These are phyloP conservation scores for Ceratopteris richardii DNA, from an alignment of 75 land plant genomes.

Conservation along the genomic window DNA sequence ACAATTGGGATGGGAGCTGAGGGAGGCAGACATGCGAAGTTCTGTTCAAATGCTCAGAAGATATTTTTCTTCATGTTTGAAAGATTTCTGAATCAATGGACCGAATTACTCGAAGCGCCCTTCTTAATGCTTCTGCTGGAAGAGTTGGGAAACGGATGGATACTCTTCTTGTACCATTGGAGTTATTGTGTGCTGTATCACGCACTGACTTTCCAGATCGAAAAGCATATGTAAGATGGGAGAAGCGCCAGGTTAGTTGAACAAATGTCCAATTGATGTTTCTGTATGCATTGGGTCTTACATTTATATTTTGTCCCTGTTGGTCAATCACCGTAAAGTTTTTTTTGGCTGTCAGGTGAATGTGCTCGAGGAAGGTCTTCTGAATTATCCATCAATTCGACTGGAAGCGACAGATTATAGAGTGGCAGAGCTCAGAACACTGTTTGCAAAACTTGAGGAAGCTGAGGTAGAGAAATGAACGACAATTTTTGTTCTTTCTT, in stretches of 20 bases:
- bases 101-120: conserved; percentile 70
- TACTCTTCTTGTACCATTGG: conserved; percentile 81
- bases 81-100: conserved; percentile 85
- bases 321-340: too few relatives aligned
- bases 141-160: conserved; percentile 95
- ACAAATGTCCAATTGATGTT: neutral
- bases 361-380: conserved; percentile 83
- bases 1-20: too few relatives aligned
- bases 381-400: conserved; percentile 73
- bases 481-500: conserved; percentile 1
- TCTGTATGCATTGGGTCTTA: neutral
- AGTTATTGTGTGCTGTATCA: conserved; percentile 72
- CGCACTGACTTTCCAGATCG: conserved; percentile 82
- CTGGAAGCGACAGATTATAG: conserved; percentile 59
- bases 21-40: too few relatives aligned
- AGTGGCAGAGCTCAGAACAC: conserved; percentile 53
- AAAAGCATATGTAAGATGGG: conserved; percentile 77
- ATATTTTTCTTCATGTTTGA: conserved; percentile 3
- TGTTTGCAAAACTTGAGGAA: conserved; percentile 81
- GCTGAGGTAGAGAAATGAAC: conserved; percentile 79
- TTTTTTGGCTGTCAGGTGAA: too few relatives aligned
- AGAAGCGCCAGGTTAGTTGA: conserved; percentile 79
- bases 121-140: conserved; percentile 79
- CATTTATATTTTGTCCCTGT: neutral
- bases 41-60: too few relatives aligned